Evolutionary conservation across 352 stramenopile species (phyloP).

Genomic region (Phytophthora cajani): DNA sequence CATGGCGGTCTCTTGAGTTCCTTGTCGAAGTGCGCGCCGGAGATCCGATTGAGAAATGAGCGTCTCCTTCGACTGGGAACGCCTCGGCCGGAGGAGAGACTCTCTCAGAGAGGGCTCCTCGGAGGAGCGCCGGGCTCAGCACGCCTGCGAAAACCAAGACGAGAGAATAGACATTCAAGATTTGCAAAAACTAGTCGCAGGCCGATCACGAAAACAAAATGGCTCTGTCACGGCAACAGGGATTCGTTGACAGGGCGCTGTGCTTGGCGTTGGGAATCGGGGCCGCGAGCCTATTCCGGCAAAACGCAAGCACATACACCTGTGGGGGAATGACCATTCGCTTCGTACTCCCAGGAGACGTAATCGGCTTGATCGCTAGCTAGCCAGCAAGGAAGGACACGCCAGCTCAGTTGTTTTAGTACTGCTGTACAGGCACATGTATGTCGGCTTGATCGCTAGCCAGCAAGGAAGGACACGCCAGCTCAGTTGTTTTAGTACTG

Average conservation of each 20-base stretch:
- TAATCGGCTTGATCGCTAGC: slow-evolving; percentile 11
- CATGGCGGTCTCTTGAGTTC: neutral
- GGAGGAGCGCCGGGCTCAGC: slow-evolving; percentile 7
- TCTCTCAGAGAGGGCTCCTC: too few relatives aligned
- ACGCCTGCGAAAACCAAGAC: slow-evolving; percentile 10
- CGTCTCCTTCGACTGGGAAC: neutral
- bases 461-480: neutral
- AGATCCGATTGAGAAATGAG: slow-evolving; percentile 33
- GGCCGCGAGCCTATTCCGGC: slow-evolving; percentile 14
- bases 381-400: neutral
- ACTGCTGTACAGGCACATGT: too few relatives aligned
- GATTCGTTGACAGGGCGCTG: slow-evolving; percentile 5
- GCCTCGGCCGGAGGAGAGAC: too few relatives aligned
- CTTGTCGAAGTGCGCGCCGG: slow-evolving; percentile 13
- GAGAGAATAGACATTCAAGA: slow-evolving; percentile 20
- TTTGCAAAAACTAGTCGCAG: slow-evolving; percentile 26
- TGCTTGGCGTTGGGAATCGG: neutral
- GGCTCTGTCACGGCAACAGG: slow-evolving; percentile 10
- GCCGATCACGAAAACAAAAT: slow-evolving; percentile 22
- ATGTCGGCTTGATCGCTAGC: slow-evolving; percentile 1
- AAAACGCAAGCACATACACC: neutral
- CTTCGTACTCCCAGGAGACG: neutral
- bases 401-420: too few relatives aligned
- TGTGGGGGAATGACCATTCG: neutral
- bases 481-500: too few relatives aligned